These are phyloP conservation scores for Penicillium fuscoglaucum DNA, from an alignment of 2,329 filamentous ascomycete genomes.

Conservation along the genomic window DNA sequence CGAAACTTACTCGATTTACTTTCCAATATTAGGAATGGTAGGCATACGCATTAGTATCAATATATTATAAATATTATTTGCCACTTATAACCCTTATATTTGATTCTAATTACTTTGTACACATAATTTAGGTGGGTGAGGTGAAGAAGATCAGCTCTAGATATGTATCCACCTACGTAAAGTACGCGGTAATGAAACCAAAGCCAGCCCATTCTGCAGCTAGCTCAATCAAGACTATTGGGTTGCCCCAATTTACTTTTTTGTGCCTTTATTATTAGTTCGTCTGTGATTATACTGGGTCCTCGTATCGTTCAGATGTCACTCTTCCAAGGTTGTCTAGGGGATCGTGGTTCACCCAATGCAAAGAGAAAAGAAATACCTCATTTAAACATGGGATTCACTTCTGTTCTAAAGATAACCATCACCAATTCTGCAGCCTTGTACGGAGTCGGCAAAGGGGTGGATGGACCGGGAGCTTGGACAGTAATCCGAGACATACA, in stretches of 20 bases:
- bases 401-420: constrained; percentile 5
- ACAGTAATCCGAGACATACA: constrained; percentile 5
- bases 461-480: constrained; percentile 5
- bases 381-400: neutral
- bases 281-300: neutral
- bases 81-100: neutral
- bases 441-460: neutral
- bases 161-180: neutral
- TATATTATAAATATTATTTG: neutral
- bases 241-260: neutral
- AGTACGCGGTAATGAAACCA: constrained; percentile 2
- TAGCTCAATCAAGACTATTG: neutral
- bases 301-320: neutral
- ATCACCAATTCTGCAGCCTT: constrained; percentile 3
- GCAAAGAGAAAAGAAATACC: neutral
- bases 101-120: neutral
- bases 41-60: neutral
- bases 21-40: neutral
- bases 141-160: constrained; percentile 4
- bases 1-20: constrained; percentile 3
- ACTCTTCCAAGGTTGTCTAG: neutral
- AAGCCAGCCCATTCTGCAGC: constrained; percentile 6
- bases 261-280: neutral
- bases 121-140: neutral
- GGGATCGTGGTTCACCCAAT: no score